phyloP scores from a whole-genome alignment of 2,329 filamentous ascomycete genomes.

The Trichothecium sympodiale region DNA sequence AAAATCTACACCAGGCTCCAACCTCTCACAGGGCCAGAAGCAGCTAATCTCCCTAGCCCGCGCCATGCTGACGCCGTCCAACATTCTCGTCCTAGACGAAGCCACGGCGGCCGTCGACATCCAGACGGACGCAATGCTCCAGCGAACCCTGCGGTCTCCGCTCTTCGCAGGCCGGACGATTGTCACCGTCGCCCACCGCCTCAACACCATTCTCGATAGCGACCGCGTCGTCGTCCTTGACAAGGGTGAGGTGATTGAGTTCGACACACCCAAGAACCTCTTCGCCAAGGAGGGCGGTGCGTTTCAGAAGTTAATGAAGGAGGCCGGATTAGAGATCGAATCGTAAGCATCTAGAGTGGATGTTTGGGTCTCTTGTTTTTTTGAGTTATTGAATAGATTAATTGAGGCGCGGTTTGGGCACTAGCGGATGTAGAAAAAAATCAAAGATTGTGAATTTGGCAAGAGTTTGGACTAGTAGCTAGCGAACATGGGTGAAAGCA shows the following conservation, averaged over 20 bases:
- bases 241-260: constrained; percentile 81
- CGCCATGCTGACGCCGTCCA: constrained; percentile 87
- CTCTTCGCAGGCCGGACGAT: constrained; percentile 86
- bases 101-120: constrained; percentile 71
- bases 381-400: background rate
- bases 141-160: constrained; percentile 50
- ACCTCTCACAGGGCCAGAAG: constrained; percentile 88
- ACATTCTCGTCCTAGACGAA: constrained; percentile 94
- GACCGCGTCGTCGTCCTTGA: constrained; percentile 93
- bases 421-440: too few relatives aligned
- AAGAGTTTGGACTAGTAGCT: too few relatives aligned
- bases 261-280: constrained; percentile 73
- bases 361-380: background rate
- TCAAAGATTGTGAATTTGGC: too few relatives aligned
- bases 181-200: constrained; percentile 94
- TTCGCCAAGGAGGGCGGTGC: constrained; percentile 62
- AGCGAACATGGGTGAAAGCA: too few relatives aligned
- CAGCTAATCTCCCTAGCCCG: constrained; percentile 90
- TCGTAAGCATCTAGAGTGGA: constrained; percentile 8
- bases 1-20: constrained; percentile 58
- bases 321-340: constrained; percentile 62
- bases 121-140: constrained; percentile 56
- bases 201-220: constrained; percentile 87
- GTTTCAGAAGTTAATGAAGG: constrained; percentile 85
- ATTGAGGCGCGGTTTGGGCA: background rate